Conservation (phyloP, 306 rosid genomes). For the Quercus agrifolia region DNA sequence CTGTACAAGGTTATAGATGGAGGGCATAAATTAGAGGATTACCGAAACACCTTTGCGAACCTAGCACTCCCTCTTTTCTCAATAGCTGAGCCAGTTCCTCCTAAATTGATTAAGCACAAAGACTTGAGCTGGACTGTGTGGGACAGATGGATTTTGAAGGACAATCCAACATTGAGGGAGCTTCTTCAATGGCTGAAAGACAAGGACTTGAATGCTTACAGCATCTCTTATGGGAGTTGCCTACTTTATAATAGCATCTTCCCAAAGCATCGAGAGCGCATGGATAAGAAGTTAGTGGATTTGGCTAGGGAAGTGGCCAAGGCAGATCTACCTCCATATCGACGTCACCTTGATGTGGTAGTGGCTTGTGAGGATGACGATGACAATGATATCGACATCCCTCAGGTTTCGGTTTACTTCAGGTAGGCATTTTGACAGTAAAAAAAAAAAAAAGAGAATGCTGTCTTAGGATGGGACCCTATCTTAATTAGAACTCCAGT, state of each 20-base stretch:
- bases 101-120: conserved; percentile 32
- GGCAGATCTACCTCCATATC: conserved; percentile 22
- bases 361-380: conserved; percentile 36
- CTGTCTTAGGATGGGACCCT: conserved; percentile 8
- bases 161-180: conserved; percentile 26
- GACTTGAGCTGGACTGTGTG: conserved; percentile 36
- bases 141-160: conserved; percentile 34
- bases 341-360: conserved; percentile 27
- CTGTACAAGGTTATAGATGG: conserved; percentile 33
- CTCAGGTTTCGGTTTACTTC: conserved; percentile 32
- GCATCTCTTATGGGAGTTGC: conserved; percentile 35
- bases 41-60: conserved; percentile 34
- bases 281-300: conserved; percentile 31
- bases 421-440: conserved; percentile 9
- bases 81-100: conserved; percentile 38
- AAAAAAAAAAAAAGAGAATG: background rate
- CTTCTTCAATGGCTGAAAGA: conserved; percentile 30
- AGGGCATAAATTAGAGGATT: conserved; percentile 33
- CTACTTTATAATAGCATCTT: conserved; percentile 33
- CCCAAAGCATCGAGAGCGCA: conserved; percentile 31
- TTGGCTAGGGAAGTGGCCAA: conserved; percentile 32
- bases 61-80: conserved; percentile 34
- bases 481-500: background rate
- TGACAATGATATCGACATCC: conserved; percentile 31
- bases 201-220: conserved; percentile 29